Evolutionary conservation across 73 alveolate genomes (phyloP).

Genomic region (Loxodes magnus): DNA sequence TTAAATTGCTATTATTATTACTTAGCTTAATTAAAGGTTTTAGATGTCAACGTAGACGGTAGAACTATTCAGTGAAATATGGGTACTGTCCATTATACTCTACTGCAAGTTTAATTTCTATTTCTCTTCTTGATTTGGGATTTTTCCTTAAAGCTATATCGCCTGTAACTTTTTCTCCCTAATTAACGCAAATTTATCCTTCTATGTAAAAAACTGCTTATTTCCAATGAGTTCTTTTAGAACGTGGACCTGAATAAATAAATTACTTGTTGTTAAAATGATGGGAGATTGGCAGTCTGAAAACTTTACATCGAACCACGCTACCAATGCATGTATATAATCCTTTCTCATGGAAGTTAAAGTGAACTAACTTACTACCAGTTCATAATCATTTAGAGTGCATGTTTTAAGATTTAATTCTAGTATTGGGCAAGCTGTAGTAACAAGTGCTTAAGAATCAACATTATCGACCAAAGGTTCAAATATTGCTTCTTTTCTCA

Average conservation of each 20-base stretch:
- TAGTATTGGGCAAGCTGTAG: slow-evolving; percentile 32
- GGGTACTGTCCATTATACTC: too few relatives aligned
- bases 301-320: slow-evolving; percentile 88
- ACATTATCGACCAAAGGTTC: slow-evolving; percentile 38
- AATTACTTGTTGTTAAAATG: slow-evolving; percentile 68
- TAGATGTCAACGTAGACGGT: too few relatives aligned
- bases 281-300: slow-evolving; percentile 51
- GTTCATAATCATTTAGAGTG: slow-evolving; percentile 52
- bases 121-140: slow-evolving; percentile 65
- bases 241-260: slow-evolving; percentile 85
- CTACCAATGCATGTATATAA: slow-evolving; percentile 65
- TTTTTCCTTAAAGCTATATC: slow-evolving; percentile 75
- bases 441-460: slow-evolving; percentile 1
- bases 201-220: slow-evolving; percentile 79
- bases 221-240: slow-evolving; percentile 88
- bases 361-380: too few relatives aligned
- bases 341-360: slow-evolving; percentile 47
- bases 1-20: too few relatives aligned
- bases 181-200: slow-evolving; percentile 46
- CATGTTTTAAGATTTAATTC: slow-evolving; percentile 61
- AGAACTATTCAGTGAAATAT: too few relatives aligned
- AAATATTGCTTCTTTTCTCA: slow-evolving; percentile 16
- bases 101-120: slow-evolving; percentile 83
- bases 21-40: too few relatives aligned
- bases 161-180: slow-evolving; percentile 75